Evolutionary conservation across 2,329 filamentous ascomycete genomes (phyloP).

Genomic region (Trichoderma endophyticum): DNA sequence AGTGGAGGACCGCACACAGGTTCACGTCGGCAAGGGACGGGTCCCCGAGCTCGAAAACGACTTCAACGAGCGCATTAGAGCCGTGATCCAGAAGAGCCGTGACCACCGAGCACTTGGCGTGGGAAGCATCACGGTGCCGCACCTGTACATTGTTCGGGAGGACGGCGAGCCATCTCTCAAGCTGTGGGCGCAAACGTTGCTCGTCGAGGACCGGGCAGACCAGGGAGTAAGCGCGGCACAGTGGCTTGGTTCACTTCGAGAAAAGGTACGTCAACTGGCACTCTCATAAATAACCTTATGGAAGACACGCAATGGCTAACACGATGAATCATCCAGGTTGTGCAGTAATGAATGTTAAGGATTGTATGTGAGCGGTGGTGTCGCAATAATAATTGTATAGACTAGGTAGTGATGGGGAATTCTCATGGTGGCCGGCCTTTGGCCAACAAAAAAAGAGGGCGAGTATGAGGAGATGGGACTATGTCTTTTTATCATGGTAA

Average conservation of each 20-base stretch:
- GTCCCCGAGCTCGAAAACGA: conserved; percentile 89
- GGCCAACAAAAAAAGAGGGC: background rate
- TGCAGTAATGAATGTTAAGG: conserved; percentile 12
- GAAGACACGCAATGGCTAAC: background rate
- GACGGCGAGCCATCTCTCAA: conserved; percentile 94
- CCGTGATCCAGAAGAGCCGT: conserved; percentile 86
- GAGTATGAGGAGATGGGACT: conserved; percentile 4
- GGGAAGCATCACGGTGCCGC: conserved; percentile 88
- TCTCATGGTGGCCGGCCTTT: background rate
- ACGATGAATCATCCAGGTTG: background rate
- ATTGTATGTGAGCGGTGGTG: background rate
- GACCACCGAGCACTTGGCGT: conserved; percentile 84
- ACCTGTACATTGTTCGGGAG: conserved; percentile 89
- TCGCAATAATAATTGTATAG: conserved; percentile 15
- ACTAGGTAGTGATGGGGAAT: background rate
- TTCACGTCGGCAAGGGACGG: conserved; percentile 87
- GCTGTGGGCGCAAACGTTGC: conserved; percentile 92
- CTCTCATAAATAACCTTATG: background rate
- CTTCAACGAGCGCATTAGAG: conserved; percentile 91
- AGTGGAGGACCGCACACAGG: conserved; percentile 72
- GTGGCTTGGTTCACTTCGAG: conserved; percentile 86
- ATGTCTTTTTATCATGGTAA: conserved; percentile 8
- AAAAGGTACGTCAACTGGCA: conserved; percentile 68
- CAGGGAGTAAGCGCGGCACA: conserved; percentile 90
- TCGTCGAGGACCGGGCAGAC: conserved; percentile 93